These are phyloP conservation scores for Saitozyma sp. DNA, from an alignment of 768 basidiomycete species.

Conservation along the genomic window DNA sequence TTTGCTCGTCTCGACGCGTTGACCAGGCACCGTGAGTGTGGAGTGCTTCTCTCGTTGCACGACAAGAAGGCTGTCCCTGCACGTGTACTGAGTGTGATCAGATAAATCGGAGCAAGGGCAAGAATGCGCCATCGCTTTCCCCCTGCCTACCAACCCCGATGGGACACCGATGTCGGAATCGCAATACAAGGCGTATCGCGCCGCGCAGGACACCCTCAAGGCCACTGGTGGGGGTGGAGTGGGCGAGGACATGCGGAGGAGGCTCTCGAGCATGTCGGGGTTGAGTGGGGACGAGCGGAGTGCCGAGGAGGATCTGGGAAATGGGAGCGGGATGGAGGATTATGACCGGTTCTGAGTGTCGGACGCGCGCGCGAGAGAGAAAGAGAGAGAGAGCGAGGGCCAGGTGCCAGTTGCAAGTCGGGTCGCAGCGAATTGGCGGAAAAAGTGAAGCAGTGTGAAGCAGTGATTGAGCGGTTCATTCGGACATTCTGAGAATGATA, in stretches of 20 bases:
- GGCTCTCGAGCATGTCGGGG: constrained; percentile 7
- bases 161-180: constrained; percentile 49
- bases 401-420: too few relatives aligned
- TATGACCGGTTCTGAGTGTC: constrained; percentile 21
- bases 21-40: constrained; percentile 79
- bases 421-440: too few relatives aligned
- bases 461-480: too few relatives aligned
- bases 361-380: too few relatives aligned
- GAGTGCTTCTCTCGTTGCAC: background rate
- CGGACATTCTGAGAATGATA: too few relatives aligned
- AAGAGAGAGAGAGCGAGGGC: too few relatives aligned
- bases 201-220: constrained; percentile 2
- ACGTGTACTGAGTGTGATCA: constrained; percentile 40
- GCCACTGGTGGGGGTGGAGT: background rate
- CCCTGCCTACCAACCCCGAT: constrained; percentile 51
- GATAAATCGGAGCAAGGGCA: constrained; percentile 78
- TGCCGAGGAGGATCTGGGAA: constrained; percentile 25
- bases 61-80: constrained; percentile 3
- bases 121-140: constrained; percentile 64
- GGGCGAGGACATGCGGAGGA: constrained; percentile 5
- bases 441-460: too few relatives aligned
- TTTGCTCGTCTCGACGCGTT: constrained; percentile 95
- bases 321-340: constrained; percentile 43
- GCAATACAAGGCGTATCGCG: constrained; percentile 46
- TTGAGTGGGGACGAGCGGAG: constrained; percentile 21